Evolutionary conservation across 192 early-diverging fungal species (phyloP), one percentile per base, ranked within the genome.

Genomic region (Backusella circina): DNA sequence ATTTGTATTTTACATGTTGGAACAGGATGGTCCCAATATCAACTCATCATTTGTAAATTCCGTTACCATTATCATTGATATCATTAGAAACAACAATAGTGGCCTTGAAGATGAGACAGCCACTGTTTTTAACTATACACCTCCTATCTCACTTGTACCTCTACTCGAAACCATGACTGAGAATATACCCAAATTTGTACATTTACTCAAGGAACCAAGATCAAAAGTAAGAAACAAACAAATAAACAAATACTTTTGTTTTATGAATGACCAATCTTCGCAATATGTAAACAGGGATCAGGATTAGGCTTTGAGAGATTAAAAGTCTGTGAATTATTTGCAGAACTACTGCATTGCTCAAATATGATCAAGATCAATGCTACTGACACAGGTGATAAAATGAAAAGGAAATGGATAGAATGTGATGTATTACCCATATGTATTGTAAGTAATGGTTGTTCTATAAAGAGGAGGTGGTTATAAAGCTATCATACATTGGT

Each of bases 281-380:
- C n/a, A n/a, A n/a, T n/a, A n/a, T n/a, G n/a, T 88, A 91, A 76
- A 89, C 84, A 31, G 33, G 65, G 33, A 5, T 18, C 28, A 35
- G 96, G 88, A 39, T 84, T 99, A 38, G 97, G 98, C 5, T 94
- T 96, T 78, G 97, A 98, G 83, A 89, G 98, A 13, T 83, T 99
- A 64, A 95, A 95, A 72, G 94, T 95, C 37, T 98, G 97, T 81
- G 98, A 99, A 84, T 89, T 99, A 73, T 95, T 99, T 88, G 98
- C 98, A 5, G 98, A 99, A 83, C 80, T 99, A 9, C 81, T 99
- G 37, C 98, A 99, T 76, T 94, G 93, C 78, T 93, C 93, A 50
- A 93, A 91, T 77, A 93, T 95, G 93, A 86, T 87, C 13, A 88
- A 88, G 2, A 78, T 93, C 10, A 95, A 95, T 76, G 39, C 75